Evolutionary conservation across 768 basidiomycete genomes (phyloP).

Genomic region (Lenzites betulinus): DNA sequence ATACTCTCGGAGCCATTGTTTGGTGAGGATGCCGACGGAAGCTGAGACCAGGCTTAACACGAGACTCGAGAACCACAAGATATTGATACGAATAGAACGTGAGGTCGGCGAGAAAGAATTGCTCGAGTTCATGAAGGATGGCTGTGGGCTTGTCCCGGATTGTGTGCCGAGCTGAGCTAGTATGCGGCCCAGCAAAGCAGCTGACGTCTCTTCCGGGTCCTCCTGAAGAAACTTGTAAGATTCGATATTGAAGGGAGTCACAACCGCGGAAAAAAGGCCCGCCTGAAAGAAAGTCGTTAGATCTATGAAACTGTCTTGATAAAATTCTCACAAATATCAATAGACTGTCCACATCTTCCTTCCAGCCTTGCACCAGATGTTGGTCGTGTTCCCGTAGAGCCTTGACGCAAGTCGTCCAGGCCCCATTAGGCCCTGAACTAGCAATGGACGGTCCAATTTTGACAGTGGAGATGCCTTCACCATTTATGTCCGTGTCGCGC

Average conservation of each 20-base stretch:
- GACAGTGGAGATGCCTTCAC: too few species aligned
- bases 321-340: conserved; percentile 10
- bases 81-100: conserved; percentile 19
- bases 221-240: conserved; percentile 18
- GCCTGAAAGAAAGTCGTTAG: neutral
- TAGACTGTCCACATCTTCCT: conserved; percentile 18
- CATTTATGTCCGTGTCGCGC: too few species aligned
- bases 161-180: neutral
- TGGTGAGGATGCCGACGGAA: conserved; percentile 26
- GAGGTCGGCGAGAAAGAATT: conserved; percentile 16
- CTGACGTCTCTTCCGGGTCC: conserved; percentile 9
- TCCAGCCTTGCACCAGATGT: conserved; percentile 14
- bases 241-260: conserved; percentile 23
- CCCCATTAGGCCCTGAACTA: neutral
- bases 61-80: conserved; percentile 29
- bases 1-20: conserved; percentile 29
- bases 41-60: conserved; percentile 27
- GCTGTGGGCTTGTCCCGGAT: conserved; percentile 4
- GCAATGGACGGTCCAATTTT: neutral
- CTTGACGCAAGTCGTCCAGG: conserved; percentile 9
- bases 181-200: conserved; percentile 1
- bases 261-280: conserved; percentile 22
- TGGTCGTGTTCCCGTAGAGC: conserved; percentile 13
- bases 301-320: neutral
- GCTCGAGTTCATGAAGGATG: conserved; percentile 13